Conservation (phyloP, 306 rosid genomes). For the Trichosanthes cucumerina region DNA sequence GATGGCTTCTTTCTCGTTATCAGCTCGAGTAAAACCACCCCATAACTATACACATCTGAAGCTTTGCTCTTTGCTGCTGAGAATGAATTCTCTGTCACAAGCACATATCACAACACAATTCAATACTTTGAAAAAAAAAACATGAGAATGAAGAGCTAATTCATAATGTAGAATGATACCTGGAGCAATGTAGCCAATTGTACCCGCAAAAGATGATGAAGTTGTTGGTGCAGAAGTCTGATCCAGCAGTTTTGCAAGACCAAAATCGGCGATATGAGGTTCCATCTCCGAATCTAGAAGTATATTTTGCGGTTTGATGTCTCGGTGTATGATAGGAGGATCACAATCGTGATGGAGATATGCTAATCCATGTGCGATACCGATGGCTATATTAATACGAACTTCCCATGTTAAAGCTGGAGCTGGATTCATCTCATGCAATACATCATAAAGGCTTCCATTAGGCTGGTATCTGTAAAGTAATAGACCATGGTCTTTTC, state of each 20-base stretch:
- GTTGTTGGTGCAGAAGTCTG: constrained; percentile 33
- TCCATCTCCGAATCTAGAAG: constrained; percentile 77
- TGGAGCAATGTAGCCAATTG: constrained; percentile 77
- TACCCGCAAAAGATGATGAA: constrained; percentile 45
- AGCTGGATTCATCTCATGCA: constrained; percentile 44
- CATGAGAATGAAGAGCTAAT: not conserved
- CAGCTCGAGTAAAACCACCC: constrained; percentile 71
- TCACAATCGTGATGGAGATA: constrained; percentile 78
- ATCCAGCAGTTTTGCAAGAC: constrained; percentile 73
- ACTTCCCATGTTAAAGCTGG: constrained; percentile 45
- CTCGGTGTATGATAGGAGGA: constrained; percentile 74
- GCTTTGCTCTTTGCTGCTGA: constrained; percentile 32
- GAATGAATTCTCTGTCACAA: constrained; percentile 53
- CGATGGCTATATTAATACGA: constrained; percentile 54
- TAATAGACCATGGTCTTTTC: constrained; percentile 50
- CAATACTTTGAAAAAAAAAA: not conserved
- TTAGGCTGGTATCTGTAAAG: constrained; percentile 42
- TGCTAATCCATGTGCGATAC: constrained; percentile 63
- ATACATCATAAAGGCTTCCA: constrained; percentile 32
- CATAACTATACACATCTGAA: constrained; percentile 66
- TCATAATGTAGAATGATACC: constrained; percentile 26
- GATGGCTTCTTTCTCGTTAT: constrained; percentile 56
- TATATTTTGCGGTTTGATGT: constrained; percentile 73
- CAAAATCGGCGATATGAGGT: constrained; percentile 71
- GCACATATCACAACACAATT: not conserved